phyloP scores from a whole-genome alignment of 495 filamentous ascomycete genomes.

The Talaromyces ruber region DNA sequence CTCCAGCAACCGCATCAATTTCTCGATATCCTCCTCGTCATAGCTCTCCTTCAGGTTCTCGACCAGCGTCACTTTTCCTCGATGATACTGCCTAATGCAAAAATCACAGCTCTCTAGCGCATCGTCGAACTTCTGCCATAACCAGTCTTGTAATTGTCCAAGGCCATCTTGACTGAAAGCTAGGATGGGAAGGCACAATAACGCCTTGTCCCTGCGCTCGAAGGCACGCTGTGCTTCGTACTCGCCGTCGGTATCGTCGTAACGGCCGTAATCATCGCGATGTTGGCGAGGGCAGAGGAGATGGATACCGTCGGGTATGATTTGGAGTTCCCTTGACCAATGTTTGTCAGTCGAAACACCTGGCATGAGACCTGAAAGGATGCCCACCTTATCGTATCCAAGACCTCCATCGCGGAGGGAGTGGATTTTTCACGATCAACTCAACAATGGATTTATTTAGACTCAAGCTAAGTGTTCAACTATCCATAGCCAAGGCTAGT shows the following conservation, averaged over 20 bases:
- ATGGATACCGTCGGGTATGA: conserved; percentile 37
- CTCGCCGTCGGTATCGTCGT: conserved; percentile 37
- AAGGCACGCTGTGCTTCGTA: conserved; percentile 39
- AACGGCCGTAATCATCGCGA: conserved; percentile 43
- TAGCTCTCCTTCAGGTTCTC: conserved; percentile 53
- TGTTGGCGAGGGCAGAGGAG: conserved; percentile 40
- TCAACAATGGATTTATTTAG: neutral
- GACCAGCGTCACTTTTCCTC: conserved; percentile 53
- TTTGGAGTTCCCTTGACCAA: conserved; percentile 29
- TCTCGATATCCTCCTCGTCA: conserved; percentile 52
- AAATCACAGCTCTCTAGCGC: conserved; percentile 63
- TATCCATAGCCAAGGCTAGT: neutral
- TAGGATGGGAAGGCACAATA: conserved; percentile 59
- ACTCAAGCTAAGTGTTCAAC: neutral
- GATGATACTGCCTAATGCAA: conserved; percentile 77
- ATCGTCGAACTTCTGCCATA: conserved; percentile 43
- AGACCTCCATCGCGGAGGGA: conserved; percentile 29
- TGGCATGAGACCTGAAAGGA: neutral
- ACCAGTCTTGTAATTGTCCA: conserved; percentile 47
- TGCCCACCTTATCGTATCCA: conserved; percentile 32
- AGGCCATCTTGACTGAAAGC: conserved; percentile 57
- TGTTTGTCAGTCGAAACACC: neutral
- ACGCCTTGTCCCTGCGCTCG: conserved; percentile 45
- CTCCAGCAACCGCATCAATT: conserved; percentile 47
- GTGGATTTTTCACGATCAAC: neutral